Conservation (phyloP, 2,329 filamentous ascomycete species). For the Penicillium psychrosexuale region DNA sequence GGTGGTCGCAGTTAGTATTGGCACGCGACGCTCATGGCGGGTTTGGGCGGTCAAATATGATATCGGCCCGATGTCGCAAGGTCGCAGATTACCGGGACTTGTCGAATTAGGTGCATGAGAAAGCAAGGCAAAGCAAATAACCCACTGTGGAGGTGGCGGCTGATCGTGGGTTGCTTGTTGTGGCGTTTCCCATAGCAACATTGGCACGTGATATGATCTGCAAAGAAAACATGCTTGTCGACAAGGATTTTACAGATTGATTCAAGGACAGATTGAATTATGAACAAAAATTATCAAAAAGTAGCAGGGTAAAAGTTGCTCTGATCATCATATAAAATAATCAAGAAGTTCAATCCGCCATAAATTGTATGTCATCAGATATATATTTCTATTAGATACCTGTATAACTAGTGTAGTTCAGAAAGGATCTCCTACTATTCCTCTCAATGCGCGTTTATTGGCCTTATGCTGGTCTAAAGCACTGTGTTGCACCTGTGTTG, state of each 20-base stretch:
- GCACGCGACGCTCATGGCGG: constrained; percentile 17
- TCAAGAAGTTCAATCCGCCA: neutral
- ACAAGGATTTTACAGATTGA: neutral
- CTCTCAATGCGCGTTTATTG: neutral
- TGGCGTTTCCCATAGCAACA: constrained; percentile 19
- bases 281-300: too few species aligned
- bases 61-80: neutral
- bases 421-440: too few species aligned
- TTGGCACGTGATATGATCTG: neutral
- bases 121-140: constrained; percentile 9
- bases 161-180: constrained; percentile 15
- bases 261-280: neutral
- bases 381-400: neutral
- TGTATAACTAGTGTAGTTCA: neutral
- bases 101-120: constrained; percentile 10
- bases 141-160: constrained; percentile 12
- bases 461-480: neutral
- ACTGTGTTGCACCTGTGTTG: neutral
- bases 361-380: neutral
- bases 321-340: neutral
- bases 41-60: constrained; percentile 7
- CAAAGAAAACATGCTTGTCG: neutral
- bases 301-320: neutral
- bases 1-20: constrained; percentile 2
- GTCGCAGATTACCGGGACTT: neutral